Evolutionary conservation across 495 filamentous ascomycete genomes (phyloP), one percentile per base, ranked within the genome.

Genomic region (Sabuloglossum arenarium): DNA sequence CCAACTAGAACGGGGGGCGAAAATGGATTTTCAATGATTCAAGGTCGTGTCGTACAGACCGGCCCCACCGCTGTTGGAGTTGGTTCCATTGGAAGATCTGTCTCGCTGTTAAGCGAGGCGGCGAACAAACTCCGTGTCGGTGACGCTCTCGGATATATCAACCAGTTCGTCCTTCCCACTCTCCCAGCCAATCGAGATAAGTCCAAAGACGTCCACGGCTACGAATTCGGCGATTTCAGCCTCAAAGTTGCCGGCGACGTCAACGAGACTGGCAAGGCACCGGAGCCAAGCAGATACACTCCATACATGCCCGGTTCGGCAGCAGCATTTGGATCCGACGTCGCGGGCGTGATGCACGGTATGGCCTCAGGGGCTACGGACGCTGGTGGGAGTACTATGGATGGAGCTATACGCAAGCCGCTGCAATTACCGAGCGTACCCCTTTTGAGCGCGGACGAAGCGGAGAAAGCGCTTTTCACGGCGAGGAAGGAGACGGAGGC

Each of bases 401-500:
- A 61, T 63, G n/a, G 51, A 37, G 30, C 42, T 59, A 21, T 64
- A 62, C 32, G 56, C 27, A 42, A 56, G 54, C 52, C 59, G 59
- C 45, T 61, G 58, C 49, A 51, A 23, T 14, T 51, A 54, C 59
- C 53, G 53, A 52, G 45, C 65, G 69, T 73, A 37, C 69, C 69
- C 10, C 62, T 76, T 12, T 70, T 80, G 64, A 73, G 66, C 29
- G 67, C 82, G 6, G 73, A 79, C 53, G 82, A 84, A 29, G 74
- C 77, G 5, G 82, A 86, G 67, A 68, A 67, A 55, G 76, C 72
- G 31, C 69, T 82, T 60, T 57, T 69, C 19, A 61, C 64, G 11
- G 72, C 76, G n/a, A 73, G 73, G 59, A 84, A 80, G 70, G 81
- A 86, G 61, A 73, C 78, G 32, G 84, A 88, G 54, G 73, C 64